These are phyloP conservation scores for Cyberlindnera veronae DNA, from an alignment of 805 yeast genomes.

Conservation along the genomic window DNA sequence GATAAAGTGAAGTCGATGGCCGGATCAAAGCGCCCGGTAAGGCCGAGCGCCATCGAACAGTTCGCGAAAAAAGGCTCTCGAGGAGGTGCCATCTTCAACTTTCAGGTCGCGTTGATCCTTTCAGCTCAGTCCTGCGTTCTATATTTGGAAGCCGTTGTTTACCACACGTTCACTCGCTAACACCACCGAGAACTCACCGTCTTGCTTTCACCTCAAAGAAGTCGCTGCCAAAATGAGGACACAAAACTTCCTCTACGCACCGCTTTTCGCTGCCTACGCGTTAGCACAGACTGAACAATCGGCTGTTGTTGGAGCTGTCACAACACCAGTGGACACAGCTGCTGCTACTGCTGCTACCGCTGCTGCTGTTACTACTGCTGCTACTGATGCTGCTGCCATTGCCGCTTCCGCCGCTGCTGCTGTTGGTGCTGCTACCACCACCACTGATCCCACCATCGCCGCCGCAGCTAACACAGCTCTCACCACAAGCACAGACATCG, in stretches of 20 bases:
- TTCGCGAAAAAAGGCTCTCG: too few relatives aligned
- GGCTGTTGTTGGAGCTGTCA: too few relatives aligned
- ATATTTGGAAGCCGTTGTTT: too few relatives aligned
- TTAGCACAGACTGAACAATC: not conserved
- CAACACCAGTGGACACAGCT: too few relatives aligned
- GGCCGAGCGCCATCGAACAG: too few relatives aligned
- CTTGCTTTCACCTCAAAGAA: not conserved
- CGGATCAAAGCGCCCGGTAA: too few relatives aligned
- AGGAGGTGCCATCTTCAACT: not conserved
- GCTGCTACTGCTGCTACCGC: conserved; percentile 17
- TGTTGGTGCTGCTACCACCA: conserved; percentile 1
- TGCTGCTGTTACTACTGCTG: not conserved
- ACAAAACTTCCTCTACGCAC: not conserved
- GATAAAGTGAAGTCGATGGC: too few relatives aligned
- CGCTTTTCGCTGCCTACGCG: not conserved
- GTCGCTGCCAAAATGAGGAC: not conserved
- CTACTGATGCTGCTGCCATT: not conserved
- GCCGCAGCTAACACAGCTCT: not conserved
- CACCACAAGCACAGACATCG: conserved; percentile 22
- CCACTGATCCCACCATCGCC: conserved; percentile 5
- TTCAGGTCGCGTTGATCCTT: not conserved
- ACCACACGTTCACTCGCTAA: too few relatives aligned
- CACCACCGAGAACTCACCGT: too few relatives aligned
- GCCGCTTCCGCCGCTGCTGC: not conserved
- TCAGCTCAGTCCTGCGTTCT: too few relatives aligned